Conservation (phyloP, 106 monocot species). For the Dendrobium catenatum region DNA sequence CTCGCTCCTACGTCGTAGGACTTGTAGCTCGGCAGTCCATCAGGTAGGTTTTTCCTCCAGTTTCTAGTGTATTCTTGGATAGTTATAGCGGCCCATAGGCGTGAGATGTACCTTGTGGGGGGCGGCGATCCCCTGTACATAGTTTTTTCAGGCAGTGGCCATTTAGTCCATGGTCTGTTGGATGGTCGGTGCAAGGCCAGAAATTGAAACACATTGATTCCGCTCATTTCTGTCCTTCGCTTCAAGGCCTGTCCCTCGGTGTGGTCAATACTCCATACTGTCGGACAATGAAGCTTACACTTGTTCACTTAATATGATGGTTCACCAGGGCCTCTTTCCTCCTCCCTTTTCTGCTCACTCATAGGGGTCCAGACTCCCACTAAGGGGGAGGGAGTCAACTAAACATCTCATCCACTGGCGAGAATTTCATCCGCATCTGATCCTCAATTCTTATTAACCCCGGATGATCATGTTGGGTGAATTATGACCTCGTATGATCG, state of each 20-base stretch:
- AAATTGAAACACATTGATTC: slow-evolving; percentile 8
- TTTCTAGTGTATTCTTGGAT: too few relatives aligned
- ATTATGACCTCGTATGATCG: slow-evolving; percentile 9
- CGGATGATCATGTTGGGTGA: slow-evolving; percentile 11
- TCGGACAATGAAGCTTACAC: not conserved
- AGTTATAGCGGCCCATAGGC: too few relatives aligned
- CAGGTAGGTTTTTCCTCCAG: too few relatives aligned
- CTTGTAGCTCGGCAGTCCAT: too few relatives aligned
- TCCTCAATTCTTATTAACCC: slow-evolving; percentile 28
- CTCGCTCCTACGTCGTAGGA: too few relatives aligned
- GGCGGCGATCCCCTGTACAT: too few relatives aligned
- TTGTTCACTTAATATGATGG: slow-evolving; percentile 2
- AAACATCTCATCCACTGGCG: slow-evolving; percentile 26
- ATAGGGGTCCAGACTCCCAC: slow-evolving; percentile 2
- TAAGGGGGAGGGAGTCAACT: slow-evolving; percentile 14
- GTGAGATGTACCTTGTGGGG: too few relatives aligned
- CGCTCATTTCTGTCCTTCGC: slow-evolving; percentile 3
- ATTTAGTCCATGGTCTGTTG: not conserved
- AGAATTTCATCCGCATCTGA: slow-evolving; percentile 17
- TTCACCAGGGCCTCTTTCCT: slow-evolving; percentile 3
- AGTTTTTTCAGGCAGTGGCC: too few relatives aligned
- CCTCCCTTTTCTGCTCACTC: slow-evolving; percentile 8
- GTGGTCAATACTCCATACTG: slow-evolving; percentile 24
- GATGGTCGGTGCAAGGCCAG: not conserved
- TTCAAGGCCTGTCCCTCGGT: slow-evolving; percentile 14